Evolutionary conservation across 2,329 filamentous ascomycete species (phyloP).

Genomic region (Alternaria triticimaculans): DNA sequence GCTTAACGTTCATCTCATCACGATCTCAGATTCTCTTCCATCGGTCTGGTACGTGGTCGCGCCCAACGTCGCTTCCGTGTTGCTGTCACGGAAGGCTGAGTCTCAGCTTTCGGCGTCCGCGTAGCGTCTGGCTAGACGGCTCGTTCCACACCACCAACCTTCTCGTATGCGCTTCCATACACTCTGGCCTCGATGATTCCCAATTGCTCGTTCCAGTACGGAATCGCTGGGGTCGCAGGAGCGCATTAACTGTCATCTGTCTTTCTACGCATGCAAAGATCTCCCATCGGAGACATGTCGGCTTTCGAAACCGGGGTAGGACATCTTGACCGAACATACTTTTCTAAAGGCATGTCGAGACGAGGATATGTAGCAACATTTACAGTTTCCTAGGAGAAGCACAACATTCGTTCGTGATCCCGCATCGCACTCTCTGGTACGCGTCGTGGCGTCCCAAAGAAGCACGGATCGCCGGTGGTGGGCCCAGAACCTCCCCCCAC

Average conservation of each 20-base stretch:
- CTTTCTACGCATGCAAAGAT: not conserved
- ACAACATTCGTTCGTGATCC: conserved; percentile 12
- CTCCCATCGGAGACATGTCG: not conserved
- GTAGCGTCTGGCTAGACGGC: not conserved
- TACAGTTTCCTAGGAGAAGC: conserved; percentile 6
- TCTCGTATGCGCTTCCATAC: not conserved
- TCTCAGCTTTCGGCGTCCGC: not conserved
- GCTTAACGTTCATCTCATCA: not conserved
- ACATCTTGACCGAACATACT: not conserved
- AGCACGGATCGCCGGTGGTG: conserved; percentile 5
- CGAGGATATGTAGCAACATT: conserved; percentile 13
- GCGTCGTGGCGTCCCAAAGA: conserved; percentile 14
- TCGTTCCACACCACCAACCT: not conserved
- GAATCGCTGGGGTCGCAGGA: not conserved
- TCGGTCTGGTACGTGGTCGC: conserved; percentile 2
- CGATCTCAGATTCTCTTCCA: not conserved
- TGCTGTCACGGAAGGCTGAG: conserved; percentile 3
- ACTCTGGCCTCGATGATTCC: not conserved
- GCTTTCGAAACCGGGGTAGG: not conserved
- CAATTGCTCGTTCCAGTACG: not conserved
- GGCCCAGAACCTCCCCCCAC: conserved; percentile 9
- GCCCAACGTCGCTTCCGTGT: not conserved
- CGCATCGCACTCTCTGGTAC: conserved; percentile 13
- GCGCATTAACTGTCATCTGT: not conserved
- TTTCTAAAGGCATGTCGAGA: conserved; percentile 7